phyloP scores from a whole-genome alignment of 2,329 filamentous ascomycete genomes.

The Xylaria arbuscula region DNA sequence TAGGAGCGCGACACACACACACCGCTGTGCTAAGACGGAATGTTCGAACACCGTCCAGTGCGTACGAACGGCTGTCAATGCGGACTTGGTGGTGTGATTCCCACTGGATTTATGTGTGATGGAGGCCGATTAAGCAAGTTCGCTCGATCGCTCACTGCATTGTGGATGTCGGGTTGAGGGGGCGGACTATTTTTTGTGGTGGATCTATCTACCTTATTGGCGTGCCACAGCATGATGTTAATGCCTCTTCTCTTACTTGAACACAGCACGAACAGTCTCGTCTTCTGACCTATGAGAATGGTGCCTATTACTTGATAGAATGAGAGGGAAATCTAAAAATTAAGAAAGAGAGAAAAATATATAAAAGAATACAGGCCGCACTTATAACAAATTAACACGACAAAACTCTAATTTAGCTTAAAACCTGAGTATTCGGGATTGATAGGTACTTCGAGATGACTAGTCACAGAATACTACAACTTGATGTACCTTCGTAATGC shows the following conservation, averaged over 20 bases:
- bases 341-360: neutral
- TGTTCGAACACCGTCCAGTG: neutral
- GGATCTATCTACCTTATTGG: slow-evolving; percentile 23
- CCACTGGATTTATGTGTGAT: slow-evolving; percentile 4
- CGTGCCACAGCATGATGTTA: slow-evolving; percentile 19
- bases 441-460: neutral
- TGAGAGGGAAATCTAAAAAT: neutral
- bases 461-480: neutral
- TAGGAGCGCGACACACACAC: neutral
- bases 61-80: slow-evolving; percentile 4
- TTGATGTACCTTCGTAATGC: neutral
- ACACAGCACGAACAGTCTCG: neutral
- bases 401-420: neutral
- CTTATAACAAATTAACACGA: neutral
- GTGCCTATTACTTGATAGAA: neutral
- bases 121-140: slow-evolving; percentile 10
- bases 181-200: slow-evolving; percentile 28
- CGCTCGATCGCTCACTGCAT: slow-evolving; percentile 6
- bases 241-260: neutral
- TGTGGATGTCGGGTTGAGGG: slow-evolving; percentile 25
- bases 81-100: slow-evolving; percentile 8
- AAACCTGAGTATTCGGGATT: neutral
- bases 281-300: neutral
- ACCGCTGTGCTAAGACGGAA: neutral
- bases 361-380: neutral